Evolutionary conservation across 2,329 filamentous ascomycete species (phyloP).

Genomic region (Fusarium sp.): DNA sequence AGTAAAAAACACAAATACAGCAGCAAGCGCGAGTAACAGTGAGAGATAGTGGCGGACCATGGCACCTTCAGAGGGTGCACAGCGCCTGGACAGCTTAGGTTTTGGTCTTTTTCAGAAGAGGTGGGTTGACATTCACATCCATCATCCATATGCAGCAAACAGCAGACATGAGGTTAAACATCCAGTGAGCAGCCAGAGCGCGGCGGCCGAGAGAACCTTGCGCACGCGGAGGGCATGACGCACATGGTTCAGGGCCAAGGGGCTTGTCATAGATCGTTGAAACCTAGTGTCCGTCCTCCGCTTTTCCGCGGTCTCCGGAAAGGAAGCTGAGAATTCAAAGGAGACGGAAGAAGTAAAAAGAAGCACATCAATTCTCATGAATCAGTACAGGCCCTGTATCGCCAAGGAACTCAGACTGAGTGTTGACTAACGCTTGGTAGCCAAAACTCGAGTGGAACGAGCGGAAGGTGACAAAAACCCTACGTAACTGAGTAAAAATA

Average conservation of each 20-base stretch:
- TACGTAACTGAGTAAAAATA: conserved; percentile 52
- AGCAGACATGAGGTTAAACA: conserved; percentile 10
- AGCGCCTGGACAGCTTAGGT: conserved; percentile 7
- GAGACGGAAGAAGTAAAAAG: conserved; percentile 17
- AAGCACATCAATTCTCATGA: conserved; percentile 1
- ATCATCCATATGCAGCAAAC: conserved; percentile 29
- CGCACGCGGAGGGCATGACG: conserved; percentile 33
- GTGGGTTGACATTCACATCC: conserved; percentile 9
- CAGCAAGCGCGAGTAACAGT: conserved; percentile 5
- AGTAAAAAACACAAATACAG: conserved; percentile 15
- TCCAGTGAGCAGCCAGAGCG: conserved; percentile 17
- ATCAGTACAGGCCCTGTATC: neutral
- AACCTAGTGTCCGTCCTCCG: conserved; percentile 30
- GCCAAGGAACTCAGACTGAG: conserved; percentile 24
- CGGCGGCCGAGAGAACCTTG: conserved; percentile 31
- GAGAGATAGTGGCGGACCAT: conserved; percentile 34
- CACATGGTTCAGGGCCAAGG: conserved; percentile 40
- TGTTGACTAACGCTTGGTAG: conserved; percentile 21
- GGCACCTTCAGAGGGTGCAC: conserved; percentile 25
- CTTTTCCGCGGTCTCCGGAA: conserved; percentile 22
- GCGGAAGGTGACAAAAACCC: conserved; percentile 45
- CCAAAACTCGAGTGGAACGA: conserved; percentile 11
- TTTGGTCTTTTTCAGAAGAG: conserved; percentile 14
- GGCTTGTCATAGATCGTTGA: conserved; percentile 31
- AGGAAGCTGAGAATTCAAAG: conserved; percentile 16